Base-by-base conservation (phyloP, 2,329 filamentous ascomycete species). In the Fusarium dlaminii region DNA sequence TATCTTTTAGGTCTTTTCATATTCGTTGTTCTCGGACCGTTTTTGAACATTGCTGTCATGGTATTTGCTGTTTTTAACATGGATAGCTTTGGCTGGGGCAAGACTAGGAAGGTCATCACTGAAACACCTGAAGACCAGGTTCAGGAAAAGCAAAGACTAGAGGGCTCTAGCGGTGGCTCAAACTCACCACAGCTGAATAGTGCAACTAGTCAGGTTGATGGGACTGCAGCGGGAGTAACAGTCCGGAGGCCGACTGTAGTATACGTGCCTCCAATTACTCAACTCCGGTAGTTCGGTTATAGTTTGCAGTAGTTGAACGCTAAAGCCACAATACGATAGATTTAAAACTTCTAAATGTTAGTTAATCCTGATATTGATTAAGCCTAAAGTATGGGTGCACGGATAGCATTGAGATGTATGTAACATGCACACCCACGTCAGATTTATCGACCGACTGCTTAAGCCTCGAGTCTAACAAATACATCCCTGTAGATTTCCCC, bases 11-110 rank as follows among this genome's bases (percentile, higher is more conserved):
- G 76, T 8, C 68, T 78, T 15, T 62, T 55, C 30, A 64, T 75
- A 18, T 78, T 78, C 51, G 72, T 76, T 46, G 43, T 78, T 54
- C 68, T 63, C 7, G 77, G 77, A 6, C 77, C 75, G 3, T 78
- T 78, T 37, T 34, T 78, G 42, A 78, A 78, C 45, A 78, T 78
- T 27, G 63, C 70, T 10, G 75, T 78, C 42, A 76, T 78, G 71
- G 52, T 78, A 7, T 78, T 77, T 67, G 77, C 77, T 15, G 76
- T 78, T 15, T 63, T 73, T 36, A 77, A 77, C 51, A 77, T 79
- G 75, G 77, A 78, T 55, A 77, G 71, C 52, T 78, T 78, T 58
- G 76, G 76, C 8, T 78, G 77, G 77, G 76, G 77, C 10, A 79
- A 79, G 71, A 79, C 77, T 8, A 70, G 76, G 6, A 65, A 77